Conservation (phyloP, 768 basidiomycete species). For the Tylopilus sp. region DNA sequence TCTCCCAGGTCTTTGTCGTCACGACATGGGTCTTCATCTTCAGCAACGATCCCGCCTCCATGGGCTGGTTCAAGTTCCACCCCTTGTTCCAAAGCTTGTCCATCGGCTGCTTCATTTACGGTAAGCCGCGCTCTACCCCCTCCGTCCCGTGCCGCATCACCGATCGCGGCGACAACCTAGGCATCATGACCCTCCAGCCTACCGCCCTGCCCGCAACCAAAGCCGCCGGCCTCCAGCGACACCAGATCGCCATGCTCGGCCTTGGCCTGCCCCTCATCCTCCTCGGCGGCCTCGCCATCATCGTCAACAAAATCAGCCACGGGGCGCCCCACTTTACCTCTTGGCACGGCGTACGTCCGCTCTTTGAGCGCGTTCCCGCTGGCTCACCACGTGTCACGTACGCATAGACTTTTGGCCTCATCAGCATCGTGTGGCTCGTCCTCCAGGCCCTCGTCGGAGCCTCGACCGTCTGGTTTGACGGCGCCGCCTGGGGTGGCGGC, state of each 20-base stretch:
- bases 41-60: constrained; percentile 39
- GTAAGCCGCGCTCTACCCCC: constrained; percentile 41
- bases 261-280: constrained; percentile 55
- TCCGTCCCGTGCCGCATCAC: not conserved
- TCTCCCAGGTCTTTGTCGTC: constrained; percentile 36
- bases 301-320: constrained; percentile 55
- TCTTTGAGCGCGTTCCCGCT: not conserved
- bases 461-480: constrained; percentile 75
- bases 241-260: constrained; percentile 59
- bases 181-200: constrained; percentile 72
- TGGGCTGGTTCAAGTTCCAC: constrained; percentile 67
- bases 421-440: constrained; percentile 57
- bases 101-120: constrained; percentile 56
- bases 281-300: constrained; percentile 59
- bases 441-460: constrained; percentile 62
- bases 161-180: constrained; percentile 42
- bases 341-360: constrained; percentile 66
- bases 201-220: constrained; percentile 65
- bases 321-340: constrained; percentile 57
- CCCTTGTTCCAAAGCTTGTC: constrained; percentile 60
- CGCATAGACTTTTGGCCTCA: constrained; percentile 58
- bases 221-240: constrained; percentile 62
- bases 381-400: not conserved
- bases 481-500: constrained; percentile 67
- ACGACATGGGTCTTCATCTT: constrained; percentile 47